phyloP scores from a whole-genome alignment of 2,329 filamentous ascomycete species.

The Xylaria sp. region DNA sequence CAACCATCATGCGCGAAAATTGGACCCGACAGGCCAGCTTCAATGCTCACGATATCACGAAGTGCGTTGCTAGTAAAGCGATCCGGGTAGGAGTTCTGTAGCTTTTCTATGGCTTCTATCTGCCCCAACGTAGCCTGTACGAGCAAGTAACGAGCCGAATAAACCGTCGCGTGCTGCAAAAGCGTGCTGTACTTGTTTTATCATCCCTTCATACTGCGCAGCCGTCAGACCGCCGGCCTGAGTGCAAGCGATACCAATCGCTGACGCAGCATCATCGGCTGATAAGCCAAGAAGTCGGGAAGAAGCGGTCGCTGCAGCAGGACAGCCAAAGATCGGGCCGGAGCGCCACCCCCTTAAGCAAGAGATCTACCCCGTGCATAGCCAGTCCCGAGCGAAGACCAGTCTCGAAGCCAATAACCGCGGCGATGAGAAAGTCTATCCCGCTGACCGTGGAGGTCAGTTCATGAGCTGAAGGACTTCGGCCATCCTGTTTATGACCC shows the following conservation, averaged over 20 bases:
- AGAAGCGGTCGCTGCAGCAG: constrained; percentile 40
- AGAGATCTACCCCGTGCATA: constrained; percentile 46
- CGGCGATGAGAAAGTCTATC: constrained; percentile 41
- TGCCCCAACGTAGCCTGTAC: constrained; percentile 45
- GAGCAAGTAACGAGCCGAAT: constrained; percentile 46
- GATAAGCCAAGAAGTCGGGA: constrained; percentile 43
- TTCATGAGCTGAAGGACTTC: neutral
- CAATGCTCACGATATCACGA: constrained; percentile 5
- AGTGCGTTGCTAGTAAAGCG: constrained; percentile 1
- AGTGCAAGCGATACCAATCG: constrained; percentile 48
- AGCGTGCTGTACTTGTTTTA: constrained; percentile 53
- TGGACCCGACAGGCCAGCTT: constrained; percentile 21
- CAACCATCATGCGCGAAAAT: constrained; percentile 47
- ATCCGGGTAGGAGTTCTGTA: constrained; percentile 14
- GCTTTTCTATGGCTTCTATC: constrained; percentile 15
- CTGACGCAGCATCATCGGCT: constrained; percentile 41
- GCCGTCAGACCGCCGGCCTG: constrained; percentile 49
- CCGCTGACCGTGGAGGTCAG: constrained; percentile 35
- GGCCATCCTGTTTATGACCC: neutral
- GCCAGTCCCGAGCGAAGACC: constrained; percentile 40
- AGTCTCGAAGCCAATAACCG: constrained; percentile 46
- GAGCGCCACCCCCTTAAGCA: constrained; percentile 49
- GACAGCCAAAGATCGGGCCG: constrained; percentile 47
- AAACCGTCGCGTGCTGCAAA: constrained; percentile 52
- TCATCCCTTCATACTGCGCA: constrained; percentile 49